Base-by-base conservation (phyloP, 495 filamentous ascomycete genomes). In the Aspergillus panamensis region DNA sequence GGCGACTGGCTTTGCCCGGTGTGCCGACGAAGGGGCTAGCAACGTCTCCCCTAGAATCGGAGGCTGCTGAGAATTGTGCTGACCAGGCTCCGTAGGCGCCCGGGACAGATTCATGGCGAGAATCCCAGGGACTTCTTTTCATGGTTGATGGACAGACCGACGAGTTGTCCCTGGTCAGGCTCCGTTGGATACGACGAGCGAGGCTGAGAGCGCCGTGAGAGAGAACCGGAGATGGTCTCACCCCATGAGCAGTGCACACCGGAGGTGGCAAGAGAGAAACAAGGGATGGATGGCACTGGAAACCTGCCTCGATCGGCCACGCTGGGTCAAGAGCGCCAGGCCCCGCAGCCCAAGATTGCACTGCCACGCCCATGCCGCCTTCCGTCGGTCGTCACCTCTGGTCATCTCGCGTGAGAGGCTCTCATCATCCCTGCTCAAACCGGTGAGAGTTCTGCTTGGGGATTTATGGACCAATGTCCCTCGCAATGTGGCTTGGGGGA, bases 101-200 rank as follows among this genome's bases (percentile, higher is more conserved):
- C n/a, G 31, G 29, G 57, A 35, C 30, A 48, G 48, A 58, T 61
- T 53, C 62, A 63, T 63, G 43, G 40, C 48, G 19, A 43, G 7
- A 8, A 33, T 20, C 29, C 43, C 33, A 13, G 16, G 14, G 14
- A 40, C 12, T 53, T 13, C 32, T 40, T 47, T 52, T 55, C 60
- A 62, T 62, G 47, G 49, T 45, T 55, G 30, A 51, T 25, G 7
- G 42, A 45, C 16, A 21, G 42, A 45, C 19, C 9, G 37, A 40
- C 13, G 10, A 45, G 5, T 20, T 45, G 42, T 45, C 9, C 42
- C 42, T 45, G 17, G 6, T 20, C 42, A 45, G 42, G 10, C 42
- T 6, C 6, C 10, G 35, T 39, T 39, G 29, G 19, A 8, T 3
- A 10, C 17, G 32, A 31, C 33, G 19, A 42, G 53, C 42, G 29